phyloP scores from a whole-genome alignment of 768 basidiomycete genomes.

The Collybiopsis confluens region DNA sequence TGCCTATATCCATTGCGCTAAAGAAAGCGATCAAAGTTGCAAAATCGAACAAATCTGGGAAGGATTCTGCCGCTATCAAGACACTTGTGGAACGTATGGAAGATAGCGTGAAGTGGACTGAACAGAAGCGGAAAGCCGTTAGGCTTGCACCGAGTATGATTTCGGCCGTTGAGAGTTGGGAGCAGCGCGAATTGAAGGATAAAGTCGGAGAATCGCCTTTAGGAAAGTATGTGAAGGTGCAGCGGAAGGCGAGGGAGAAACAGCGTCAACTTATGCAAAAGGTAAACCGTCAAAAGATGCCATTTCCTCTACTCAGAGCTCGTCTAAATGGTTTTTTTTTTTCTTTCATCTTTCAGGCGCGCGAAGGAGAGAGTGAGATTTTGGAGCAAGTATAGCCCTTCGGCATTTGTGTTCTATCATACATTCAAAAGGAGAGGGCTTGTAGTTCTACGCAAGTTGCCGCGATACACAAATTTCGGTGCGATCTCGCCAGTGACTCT shows the following conservation, averaged over 20 bases:
- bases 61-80: constrained; percentile 66
- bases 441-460: too few relatives aligned
- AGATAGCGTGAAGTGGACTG: constrained; percentile 76
- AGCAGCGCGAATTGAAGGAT: constrained; percentile 48
- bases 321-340: constrained; percentile 3
- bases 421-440: too few relatives aligned
- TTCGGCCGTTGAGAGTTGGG: constrained; percentile 70
- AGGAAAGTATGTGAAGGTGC: constrained; percentile 75
- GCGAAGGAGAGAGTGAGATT: constrained; percentile 67
- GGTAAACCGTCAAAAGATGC: too few relatives aligned
- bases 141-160: constrained; percentile 72
- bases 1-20: constrained; percentile 72
- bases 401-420: too few relatives aligned
- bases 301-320: too few relatives aligned
- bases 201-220: constrained; percentile 72
- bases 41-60: constrained; percentile 39
- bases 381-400: constrained; percentile 39
- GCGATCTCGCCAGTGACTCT: too few relatives aligned
- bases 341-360: constrained; percentile 42
- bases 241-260: constrained; percentile 77
- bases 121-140: constrained; percentile 63
- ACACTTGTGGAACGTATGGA: constrained; percentile 83
- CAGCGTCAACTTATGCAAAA: constrained; percentile 68
- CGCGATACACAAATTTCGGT: too few relatives aligned
- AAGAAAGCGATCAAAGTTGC: constrained; percentile 69